Evolutionary conservation across 2,329 filamentous ascomycete genomes (phyloP), one percentile per base, ranked within the genome.

Genomic region (Aspergillus glaucus): DNA sequence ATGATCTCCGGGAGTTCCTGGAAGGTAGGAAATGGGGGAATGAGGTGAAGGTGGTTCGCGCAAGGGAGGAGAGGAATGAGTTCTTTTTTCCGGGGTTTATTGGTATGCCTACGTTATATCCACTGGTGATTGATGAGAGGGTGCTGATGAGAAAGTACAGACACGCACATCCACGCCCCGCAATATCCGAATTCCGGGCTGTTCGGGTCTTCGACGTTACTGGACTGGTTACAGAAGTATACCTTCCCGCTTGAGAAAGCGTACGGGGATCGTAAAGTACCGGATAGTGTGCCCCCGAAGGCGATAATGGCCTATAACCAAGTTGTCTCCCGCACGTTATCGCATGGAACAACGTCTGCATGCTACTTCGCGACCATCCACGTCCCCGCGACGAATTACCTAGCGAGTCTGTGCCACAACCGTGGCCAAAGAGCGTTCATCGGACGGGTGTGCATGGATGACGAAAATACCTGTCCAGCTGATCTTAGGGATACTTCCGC

Each of bases 121-220:
- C 21, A 4, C 21, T 3, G 21, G 28, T n/a, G 34, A n/a, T 37
- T 37, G 34, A 15, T 34, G n/a, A 2, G 12, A n/a, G 14, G 15
- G 2, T 19, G 36, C 8, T 15, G n/a, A 17, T 15, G 14, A 39
- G 14, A 14, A 8, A 12, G 34, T 21, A 7, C 53, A 92, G 92
- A 98, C 68, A 95, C 93, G 1, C 93, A 98, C 67, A 87, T 95
- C 50, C 93, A 98, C 66, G 93, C 93, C 7, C 81, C 91, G 0
- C 93, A 98, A 72, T 96, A 95, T 62, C 90, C 92, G 50, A 98
- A 98, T 63, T 82, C 83, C 1, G 93, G 93, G 50, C 85, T 98
- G 55, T 97, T 97, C 65, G 93, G 93, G 62, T 93, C 91, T 56
- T 86, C 88, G 0, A 96, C 92, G 0, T 83, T 98, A 28, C 80